Evolutionary conservation across 1,284 basidiomycete genomes (phyloP), one percentile per base, ranked within the genome.

Genomic region (Ganoderma leucocontextum): DNA sequence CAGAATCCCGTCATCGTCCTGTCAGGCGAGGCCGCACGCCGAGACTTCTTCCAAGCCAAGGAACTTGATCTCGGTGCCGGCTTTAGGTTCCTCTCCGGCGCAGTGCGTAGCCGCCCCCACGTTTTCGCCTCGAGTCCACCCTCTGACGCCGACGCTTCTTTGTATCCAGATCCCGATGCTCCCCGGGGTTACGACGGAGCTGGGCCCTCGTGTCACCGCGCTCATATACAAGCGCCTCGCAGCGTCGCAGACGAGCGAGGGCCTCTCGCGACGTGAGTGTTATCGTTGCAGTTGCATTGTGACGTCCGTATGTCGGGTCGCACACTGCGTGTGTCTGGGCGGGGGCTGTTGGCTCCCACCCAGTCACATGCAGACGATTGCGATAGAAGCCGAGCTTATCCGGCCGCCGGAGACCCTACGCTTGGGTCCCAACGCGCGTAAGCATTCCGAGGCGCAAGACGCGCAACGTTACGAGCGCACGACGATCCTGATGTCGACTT

Each of bases 51-150:
- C 74, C 83, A 85, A 5, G 86, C 90, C 64, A 89, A 86, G 79
- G 84, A 85, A 19, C 85, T 93, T 70, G 91, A 93, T 78, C 84
- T 93, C 64, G 90, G 89, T 57, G 89, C 91, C 80, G 91, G 91
- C 17, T 93, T 92, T 82, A 90, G 88, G 74, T 86, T 91, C 73
- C 83, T 93, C 68, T 91, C 90, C 64, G 91, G 91, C 64, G 90
- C 89, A 64, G 91, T 93, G 76, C 71, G 89, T 84, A n/a, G 35
- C 47, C 57, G 55, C 36, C 12, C 42, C 41, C 47, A 53, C 38
- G 35, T 49, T 47, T 52, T 38, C 41, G 9, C 59, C 38, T 63
- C 55, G 64, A 52, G 64, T 35, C 52, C 35, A 55, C 64, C 36
- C 60, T 41, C 66, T 61, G 49, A 65, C 41, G 25, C 60, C 19